phyloP scores from a whole-genome alignment of 441 rosid genomes.

The Brassica balearica region DNA sequence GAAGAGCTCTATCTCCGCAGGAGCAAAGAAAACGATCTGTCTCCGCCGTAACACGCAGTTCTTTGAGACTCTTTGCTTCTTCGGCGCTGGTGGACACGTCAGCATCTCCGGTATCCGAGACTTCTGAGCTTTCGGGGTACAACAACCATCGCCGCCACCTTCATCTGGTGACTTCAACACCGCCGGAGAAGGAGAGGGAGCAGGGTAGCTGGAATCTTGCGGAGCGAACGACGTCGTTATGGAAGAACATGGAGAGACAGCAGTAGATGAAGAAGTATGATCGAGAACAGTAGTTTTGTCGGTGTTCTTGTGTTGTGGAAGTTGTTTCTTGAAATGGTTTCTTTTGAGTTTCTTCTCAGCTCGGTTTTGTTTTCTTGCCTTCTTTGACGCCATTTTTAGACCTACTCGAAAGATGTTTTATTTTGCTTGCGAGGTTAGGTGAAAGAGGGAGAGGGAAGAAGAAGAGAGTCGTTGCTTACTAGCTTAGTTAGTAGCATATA shows the following conservation, averaged over 20 bases:
- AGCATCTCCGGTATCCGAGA: slow-evolving; percentile 73
- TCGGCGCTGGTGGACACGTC: slow-evolving; percentile 94
- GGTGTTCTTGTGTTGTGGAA: slow-evolving; percentile 37
- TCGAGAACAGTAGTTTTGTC: slow-evolving; percentile 19
- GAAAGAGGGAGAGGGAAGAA: slow-evolving; percentile 24
- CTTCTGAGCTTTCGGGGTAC: slow-evolving; percentile 76
- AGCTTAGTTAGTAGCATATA: slow-evolving; percentile 30
- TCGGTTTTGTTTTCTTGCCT: slow-evolving; percentile 40
- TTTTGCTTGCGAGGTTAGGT: slow-evolving; percentile 21
- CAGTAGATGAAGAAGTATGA: slow-evolving; percentile 26
- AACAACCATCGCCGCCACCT: slow-evolving; percentile 47
- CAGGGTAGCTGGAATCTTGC: slow-evolving; percentile 7
- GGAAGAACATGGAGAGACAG: slow-evolving; percentile 38
- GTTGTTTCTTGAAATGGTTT: slow-evolving; percentile 44
- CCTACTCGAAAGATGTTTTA: slow-evolving; percentile 4
- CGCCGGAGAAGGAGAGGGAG: slow-evolving; percentile 30
- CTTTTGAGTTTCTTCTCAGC: slow-evolving; percentile 25
- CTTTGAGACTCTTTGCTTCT: slow-evolving; percentile 63
- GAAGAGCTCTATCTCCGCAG: slow-evolving; percentile 87
- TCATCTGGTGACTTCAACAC: slow-evolving; percentile 29
- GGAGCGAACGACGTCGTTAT: slow-evolving; percentile 25
- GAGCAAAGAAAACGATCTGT: slow-evolving; percentile 80
- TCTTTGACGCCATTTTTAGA: slow-evolving; percentile 44
- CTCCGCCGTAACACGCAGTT: slow-evolving; percentile 57
- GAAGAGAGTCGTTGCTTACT: slow-evolving; percentile 33